These are phyloP conservation scores for Fusarium marasasianum DNA, from an alignment of 2,329 filamentous ascomycete species.

Conservation along the genomic window DNA sequence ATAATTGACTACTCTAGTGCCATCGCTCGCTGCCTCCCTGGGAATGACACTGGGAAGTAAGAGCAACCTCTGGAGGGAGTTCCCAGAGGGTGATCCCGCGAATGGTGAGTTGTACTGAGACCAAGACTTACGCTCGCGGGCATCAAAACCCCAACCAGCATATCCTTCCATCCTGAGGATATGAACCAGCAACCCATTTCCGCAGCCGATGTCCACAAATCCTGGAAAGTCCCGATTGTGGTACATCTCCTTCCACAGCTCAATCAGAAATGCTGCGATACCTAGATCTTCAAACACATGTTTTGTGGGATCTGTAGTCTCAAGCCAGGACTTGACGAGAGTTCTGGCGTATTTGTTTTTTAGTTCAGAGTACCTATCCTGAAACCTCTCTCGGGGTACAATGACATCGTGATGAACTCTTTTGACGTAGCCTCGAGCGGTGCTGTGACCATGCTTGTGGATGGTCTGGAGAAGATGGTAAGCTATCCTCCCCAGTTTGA, in stretches of 20 bases:
- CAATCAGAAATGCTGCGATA: conserved; percentile 91
- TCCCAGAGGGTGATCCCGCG: conserved; percentile 40
- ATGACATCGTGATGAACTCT: conserved; percentile 85
- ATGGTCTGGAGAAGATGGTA: conserved; percentile 74
- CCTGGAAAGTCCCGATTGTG: conserved; percentile 71
- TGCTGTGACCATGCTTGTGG: conserved; percentile 77
- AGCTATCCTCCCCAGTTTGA: conserved; percentile 72
- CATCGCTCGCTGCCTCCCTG: conserved; percentile 13
- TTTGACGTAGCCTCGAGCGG: conserved; percentile 75
- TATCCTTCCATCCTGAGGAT: conserved; percentile 85
- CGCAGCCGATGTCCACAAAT: conserved; percentile 96
- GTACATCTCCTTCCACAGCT: conserved; percentile 92
- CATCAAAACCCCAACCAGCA: conserved; percentile 90
- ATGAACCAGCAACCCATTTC: conserved; percentile 90
- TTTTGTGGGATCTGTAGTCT: conserved; percentile 86
- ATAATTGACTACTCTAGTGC: conserved; percentile 13
- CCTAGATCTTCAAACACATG: conserved; percentile 95
- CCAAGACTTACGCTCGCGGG: conserved; percentile 87
- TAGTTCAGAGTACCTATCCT: conserved; percentile 82
- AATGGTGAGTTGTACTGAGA: conserved; percentile 65
- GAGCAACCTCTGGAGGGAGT: conserved; percentile 56
- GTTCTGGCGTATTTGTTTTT: conserved; percentile 80
- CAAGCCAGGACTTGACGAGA: conserved; percentile 81
- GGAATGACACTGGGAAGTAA: conserved; percentile 58
- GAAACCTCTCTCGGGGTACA: conserved; percentile 78